Base-by-base conservation (phyloP, 2,329 filamentous ascomycete species). In the Fusarium longipes region DNA sequence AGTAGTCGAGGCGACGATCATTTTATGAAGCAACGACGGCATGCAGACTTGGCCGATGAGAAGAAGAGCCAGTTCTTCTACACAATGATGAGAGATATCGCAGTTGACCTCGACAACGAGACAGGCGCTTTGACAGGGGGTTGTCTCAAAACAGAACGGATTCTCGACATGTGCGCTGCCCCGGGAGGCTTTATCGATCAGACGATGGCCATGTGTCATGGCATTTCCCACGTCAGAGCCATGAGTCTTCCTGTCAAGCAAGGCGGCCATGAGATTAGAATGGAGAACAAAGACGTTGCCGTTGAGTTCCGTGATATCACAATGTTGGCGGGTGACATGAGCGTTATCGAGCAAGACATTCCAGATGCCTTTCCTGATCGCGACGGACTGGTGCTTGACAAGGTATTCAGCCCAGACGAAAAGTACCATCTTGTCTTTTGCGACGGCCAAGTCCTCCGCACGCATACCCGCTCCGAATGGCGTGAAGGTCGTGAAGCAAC, bases 161-260 rank as follows among this genome's bases (percentile, higher is more conserved):
- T 87, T 20, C 80, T 89, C 2, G 85, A 88, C 64, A 77, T 86
- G 62, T 86, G 86, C 71, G 82, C 84, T 77, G 86, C 86, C 0
- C 86, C 86, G 0, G 86, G 85, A 6, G 86, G 82, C 2, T 88
- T 86, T 64, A 73, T 83, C 4, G 61, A 67, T 0, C 74, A 72
- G 10, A 78, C 78, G 0, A 63, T 86, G 25, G 33, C 70, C 6
- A 59, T 67, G 12, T 82, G 81, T 47, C 79, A 74, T 1, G 32
- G 45, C 0, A 76, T 81, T 5, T 52, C 9, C 18, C 14, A 27
- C 0, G 73, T 73, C 18, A 70, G 78, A 17, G 74, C 67, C 1
- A 78, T 86, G 56, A 85, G 71, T 29, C 73, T 87, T 2, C 81
- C 83, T 0, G 11, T 52, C 0, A 38, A 67, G 0, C 40, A 73